Percentiles rank a stretch among this genome's conserved stretches.
These are phyloP conservation scores for Croton laevigatus DNA, from an alignment of 441 rosid genomes.

Conservation along the genomic window DNA sequence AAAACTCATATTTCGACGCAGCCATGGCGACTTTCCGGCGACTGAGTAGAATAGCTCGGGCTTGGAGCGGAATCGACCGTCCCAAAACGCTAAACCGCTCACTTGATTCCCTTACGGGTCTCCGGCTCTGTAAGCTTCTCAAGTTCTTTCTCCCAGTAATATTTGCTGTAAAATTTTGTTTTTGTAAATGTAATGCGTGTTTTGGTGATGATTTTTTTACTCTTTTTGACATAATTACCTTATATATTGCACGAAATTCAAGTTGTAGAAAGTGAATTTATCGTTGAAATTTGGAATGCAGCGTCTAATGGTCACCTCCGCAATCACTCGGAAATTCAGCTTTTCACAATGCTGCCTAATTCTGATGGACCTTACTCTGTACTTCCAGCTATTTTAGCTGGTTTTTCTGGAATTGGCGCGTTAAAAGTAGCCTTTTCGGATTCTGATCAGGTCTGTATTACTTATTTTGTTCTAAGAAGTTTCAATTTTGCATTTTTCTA, in stretches of 20 bases:
- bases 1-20: not conserved
- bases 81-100: conserved; percentile 31
- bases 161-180: not conserved
- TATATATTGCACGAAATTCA: not conserved
- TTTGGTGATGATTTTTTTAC: not conserved
- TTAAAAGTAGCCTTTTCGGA: conserved; percentile 63
- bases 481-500: not conserved
- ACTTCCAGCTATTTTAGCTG: conserved; percentile 52
- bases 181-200: not conserved
- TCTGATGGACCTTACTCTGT: conserved; percentile 18
- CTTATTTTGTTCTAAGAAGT: not conserved
- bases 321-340: conserved; percentile 27
- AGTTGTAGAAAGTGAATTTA: not conserved
- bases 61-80: conserved; percentile 29
- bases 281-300: conserved; percentile 20
- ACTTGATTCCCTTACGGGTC: conserved; percentile 25
- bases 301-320: conserved; percentile 18
- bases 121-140: conserved; percentile 33
- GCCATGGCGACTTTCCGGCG: conserved; percentile 35
- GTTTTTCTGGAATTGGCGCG: conserved; percentile 54
- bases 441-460: conserved; percentile 51
- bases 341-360: conserved; percentile 15
- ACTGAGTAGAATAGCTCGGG: conserved; percentile 35
- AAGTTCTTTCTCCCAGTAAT: not conserved
- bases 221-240: not conserved